Evolutionary conservation across 2,329 filamentous ascomycete species (phyloP).

Genomic region (Neonectria hederae): DNA sequence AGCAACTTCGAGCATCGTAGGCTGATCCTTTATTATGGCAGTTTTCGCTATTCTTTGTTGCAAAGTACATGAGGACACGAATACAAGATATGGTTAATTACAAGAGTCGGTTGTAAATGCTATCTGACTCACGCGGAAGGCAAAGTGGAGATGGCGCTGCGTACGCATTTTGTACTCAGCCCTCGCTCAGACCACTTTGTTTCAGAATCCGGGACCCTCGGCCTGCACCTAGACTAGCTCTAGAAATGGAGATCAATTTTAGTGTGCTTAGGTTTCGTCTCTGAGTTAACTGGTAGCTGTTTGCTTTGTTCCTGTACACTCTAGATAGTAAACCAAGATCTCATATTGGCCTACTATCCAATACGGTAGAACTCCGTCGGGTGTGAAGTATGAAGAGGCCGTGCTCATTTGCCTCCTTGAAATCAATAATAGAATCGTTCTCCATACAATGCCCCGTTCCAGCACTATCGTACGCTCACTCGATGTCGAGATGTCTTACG

Average conservation of each 20-base stretch:
- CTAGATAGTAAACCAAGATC: no score
- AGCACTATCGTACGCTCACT: neutral
- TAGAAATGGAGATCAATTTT: no score
- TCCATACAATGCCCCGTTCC: neutral
- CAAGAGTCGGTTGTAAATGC: neutral
- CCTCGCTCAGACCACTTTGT: no score
- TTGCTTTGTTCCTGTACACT: no score
- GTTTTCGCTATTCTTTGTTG: neutral
- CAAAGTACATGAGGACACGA: neutral
- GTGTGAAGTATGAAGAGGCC: neutral
- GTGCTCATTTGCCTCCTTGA: neutral
- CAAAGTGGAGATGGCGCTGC: no score
- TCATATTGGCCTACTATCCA: no score
- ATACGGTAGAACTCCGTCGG: neutral
- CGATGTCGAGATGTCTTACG: neutral
- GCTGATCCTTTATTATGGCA: conserved; percentile 7
- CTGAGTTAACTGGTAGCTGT: no score
- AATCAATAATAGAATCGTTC: neutral
- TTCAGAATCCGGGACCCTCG: no score
- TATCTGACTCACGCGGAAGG: neutral
- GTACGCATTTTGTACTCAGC: no score
- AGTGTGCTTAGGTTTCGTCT: no score
- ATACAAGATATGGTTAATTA: neutral
- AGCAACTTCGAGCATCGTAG: conserved; percentile 5
- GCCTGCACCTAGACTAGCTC: no score